These are phyloP conservation scores for Phytophthora multivora DNA, from an alignment of 352 stramenopile genomes.

Conservation along the genomic window DNA sequence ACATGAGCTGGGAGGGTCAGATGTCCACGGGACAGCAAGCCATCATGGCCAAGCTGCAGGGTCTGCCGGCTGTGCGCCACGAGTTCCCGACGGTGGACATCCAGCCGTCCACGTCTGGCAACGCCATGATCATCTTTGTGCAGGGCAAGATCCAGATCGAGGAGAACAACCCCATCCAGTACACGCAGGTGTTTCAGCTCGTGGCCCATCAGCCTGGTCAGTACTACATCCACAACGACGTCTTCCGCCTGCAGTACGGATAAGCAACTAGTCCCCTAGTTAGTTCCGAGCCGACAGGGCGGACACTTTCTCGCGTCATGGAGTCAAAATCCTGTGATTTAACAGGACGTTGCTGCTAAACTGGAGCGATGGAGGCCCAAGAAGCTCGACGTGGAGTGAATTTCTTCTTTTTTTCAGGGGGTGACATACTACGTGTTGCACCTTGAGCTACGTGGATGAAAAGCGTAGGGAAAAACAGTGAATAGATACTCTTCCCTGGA, in stretches of 20 bases:
- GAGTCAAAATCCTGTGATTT: constrained; percentile 5
- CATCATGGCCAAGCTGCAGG: constrained; percentile 92
- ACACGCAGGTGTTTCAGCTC: constrained; percentile 97
- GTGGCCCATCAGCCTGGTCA: constrained; percentile 90
- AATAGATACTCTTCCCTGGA: constrained; percentile 41
- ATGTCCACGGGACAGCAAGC: constrained; percentile 73
- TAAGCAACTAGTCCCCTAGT: constrained; percentile 49
- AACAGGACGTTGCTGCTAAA: constrained; percentile 2
- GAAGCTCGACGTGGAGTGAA: constrained; percentile 15
- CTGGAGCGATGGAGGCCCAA: constrained; percentile 5
- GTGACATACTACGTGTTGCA: constrained; percentile 28
- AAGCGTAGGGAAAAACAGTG: constrained; percentile 30
- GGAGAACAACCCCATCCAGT: constrained; percentile 94
- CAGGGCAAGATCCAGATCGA: constrained; percentile 94
- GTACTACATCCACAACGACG: constrained; percentile 98
- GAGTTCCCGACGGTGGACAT: constrained; percentile 92
- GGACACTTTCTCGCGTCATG: background rate
- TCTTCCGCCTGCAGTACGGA: constrained; percentile 98
- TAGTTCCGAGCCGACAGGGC: constrained; percentile 13
- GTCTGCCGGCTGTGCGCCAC: constrained; percentile 74
- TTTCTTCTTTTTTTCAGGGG: constrained; percentile 4
- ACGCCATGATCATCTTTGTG: constrained; percentile 96
- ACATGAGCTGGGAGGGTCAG: constrained; percentile 81
- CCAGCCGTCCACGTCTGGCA: constrained; percentile 89
- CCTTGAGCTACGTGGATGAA: constrained; percentile 19